Evolutionary conservation across 805 yeast species (phyloP).

Genomic region (Metschnikowia colocasiae): DNA sequence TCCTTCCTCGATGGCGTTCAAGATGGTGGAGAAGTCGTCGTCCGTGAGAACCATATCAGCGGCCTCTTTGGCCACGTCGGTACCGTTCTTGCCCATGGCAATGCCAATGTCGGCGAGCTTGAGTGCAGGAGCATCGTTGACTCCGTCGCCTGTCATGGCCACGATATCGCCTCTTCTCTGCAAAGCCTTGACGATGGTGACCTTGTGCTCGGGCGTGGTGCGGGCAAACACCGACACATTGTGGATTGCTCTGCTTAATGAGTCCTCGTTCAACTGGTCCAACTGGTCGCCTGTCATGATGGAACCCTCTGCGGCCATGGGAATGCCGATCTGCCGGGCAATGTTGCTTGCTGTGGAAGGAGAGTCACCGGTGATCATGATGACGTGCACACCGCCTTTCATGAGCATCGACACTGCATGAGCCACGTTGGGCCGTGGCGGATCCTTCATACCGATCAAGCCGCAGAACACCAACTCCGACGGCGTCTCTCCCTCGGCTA

Average conservation of each 20-base stretch:
- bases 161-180: constrained; percentile 91
- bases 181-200: constrained; percentile 82
- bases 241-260: constrained; percentile 69
- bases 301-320: constrained; percentile 58
- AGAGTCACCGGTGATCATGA: constrained; percentile 96
- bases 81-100: constrained; percentile 90
- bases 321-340: constrained; percentile 89
- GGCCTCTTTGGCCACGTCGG: constrained; percentile 98
- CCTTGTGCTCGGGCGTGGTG: constrained; percentile 92
- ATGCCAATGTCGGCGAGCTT: constrained; percentile 95
- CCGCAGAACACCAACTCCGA: constrained; percentile 74
- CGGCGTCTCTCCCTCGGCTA: constrained; percentile 29
- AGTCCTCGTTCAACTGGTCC: constrained; percentile 68
- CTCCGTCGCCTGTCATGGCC: constrained; percentile 99
- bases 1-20: constrained; percentile 94
- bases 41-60: constrained; percentile 97
- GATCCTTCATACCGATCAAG: constrained; percentile 93
- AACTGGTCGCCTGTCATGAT: constrained; percentile 84
- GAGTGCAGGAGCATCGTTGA: constrained; percentile 97
- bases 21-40: constrained; percentile 92
- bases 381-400: constrained; percentile 94
- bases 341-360: constrained; percentile 83
- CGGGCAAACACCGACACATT: constrained; percentile 89
- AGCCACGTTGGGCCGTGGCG: constrained; percentile 87
- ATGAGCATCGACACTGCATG: constrained; percentile 69